Evolutionary conservation across 2,329 filamentous ascomycete species (phyloP), one percentile per base, ranked within the genome.

Genomic region (Lachnum nothofagi): DNA sequence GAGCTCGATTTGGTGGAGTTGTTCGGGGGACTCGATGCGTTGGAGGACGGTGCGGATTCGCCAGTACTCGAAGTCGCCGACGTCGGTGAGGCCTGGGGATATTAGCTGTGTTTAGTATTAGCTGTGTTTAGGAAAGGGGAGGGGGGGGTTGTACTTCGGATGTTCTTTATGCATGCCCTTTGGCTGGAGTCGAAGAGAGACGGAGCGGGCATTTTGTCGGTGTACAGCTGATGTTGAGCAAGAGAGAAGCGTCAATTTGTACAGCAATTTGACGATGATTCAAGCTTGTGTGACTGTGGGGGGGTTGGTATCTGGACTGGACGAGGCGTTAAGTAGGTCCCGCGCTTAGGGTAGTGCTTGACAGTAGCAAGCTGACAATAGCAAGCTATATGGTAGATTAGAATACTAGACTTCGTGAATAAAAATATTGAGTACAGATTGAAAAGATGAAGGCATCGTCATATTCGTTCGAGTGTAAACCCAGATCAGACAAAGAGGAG

Each of bases 1-100:
- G 43, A 76, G 53, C 69, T 96, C 91, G 50, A 96, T 77, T 48
- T 76, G 63, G 60, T 80, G 83, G 25, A 97, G 80, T 65, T 95
- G 90, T 38, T 77, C 70, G 1, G 90, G 83, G 55, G 78, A 85
- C 46, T 86, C 81, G 48, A 97, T 72, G 49, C 82, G 83, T 44
- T 78, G 62, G 25, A 97, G 79, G 34, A 96, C 78, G 1, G 80
- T 77, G 6, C 77, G 74, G 44, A 87, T 77, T 54, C 84, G 71
- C 20, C 76, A 68, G 68, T 85, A 88, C 3, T 84, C 81, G 33
- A 91, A 72, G 48, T 83, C 77, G 56, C 87, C 88, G 38, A 96
- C 73, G 65, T 88, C 83, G 39, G 75, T 75, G 48, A 96, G 75
- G 48, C 72, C 73, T 77, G 41, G 34, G 38, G 10, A 20, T 20